Evolutionary conservation across 2,329 filamentous ascomycete species (phyloP).

Genomic region (Verticillium nubilum): DNA sequence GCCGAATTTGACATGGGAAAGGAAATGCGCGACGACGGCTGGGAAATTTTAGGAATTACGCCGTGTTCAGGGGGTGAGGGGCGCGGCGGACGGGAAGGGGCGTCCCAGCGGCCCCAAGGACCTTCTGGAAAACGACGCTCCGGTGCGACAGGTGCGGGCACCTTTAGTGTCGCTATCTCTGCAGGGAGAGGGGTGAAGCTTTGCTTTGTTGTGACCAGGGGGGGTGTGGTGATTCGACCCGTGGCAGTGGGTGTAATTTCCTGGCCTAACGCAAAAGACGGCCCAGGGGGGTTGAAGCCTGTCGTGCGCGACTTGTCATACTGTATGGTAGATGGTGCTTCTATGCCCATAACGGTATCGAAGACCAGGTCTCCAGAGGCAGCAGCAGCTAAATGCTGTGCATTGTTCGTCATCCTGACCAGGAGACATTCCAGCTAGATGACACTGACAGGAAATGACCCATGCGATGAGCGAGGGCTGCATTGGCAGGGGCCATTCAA

Average conservation of each 20-base stretch:
- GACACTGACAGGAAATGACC: too few relatives aligned
- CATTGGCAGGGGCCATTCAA: not conserved
- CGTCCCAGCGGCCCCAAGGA: not conserved
- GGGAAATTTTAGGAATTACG: not conserved
- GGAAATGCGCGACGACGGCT: conserved; percentile 2
- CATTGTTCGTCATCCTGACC: too few relatives aligned
- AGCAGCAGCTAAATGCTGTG: too few relatives aligned
- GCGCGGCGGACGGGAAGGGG: conserved; percentile 4
- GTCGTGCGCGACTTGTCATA: not conserved
- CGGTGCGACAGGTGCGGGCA: conserved; percentile 2
- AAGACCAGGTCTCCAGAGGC: not conserved
- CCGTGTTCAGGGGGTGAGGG: not conserved
- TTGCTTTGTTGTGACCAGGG: conserved; percentile 3
- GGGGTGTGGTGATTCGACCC: conserved; percentile 4
- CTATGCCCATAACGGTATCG: too few relatives aligned
- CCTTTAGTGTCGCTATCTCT: conserved; percentile 10
- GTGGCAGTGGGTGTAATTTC: conserved; percentile 1
- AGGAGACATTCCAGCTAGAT: too few relatives aligned
- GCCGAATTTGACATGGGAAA: conserved; percentile 1
- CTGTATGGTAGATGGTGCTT: conserved; percentile 6
- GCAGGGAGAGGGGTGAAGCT: conserved; percentile 11
- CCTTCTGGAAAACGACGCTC: not conserved
- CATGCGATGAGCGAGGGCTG: not conserved
- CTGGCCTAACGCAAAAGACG: not conserved
- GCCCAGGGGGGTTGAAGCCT: not conserved